A percentile compares a stretch with the other conserved stretches of the same genome.
phyloP scores from a whole-genome alignment of 2,329 filamentous ascomycete genomes.

The Cryphonectria japonica region DNA sequence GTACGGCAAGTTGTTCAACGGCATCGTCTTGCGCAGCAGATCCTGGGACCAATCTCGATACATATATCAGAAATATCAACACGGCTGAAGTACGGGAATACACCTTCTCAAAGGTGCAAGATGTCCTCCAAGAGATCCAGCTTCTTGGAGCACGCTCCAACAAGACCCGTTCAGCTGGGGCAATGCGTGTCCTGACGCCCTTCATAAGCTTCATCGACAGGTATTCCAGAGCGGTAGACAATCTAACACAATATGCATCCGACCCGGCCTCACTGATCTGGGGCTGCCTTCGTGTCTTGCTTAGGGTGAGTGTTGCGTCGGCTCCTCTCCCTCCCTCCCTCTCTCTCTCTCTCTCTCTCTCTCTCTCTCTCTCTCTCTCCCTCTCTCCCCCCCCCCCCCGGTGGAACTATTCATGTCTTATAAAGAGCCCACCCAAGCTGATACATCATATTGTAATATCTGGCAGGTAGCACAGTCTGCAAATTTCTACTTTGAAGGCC shows the following conservation, averaged over 20 bases:
- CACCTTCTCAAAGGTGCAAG: constrained; percentile 1
- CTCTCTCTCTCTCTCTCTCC: background rate
- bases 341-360: background rate
- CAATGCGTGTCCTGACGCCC: background rate
- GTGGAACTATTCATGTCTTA: background rate
- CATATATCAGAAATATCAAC: background rate
- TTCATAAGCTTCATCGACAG: constrained; percentile 7
- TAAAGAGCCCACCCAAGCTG: background rate
- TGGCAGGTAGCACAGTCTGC: constrained; percentile 2
- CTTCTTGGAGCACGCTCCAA: background rate
- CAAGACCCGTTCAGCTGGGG: background rate
- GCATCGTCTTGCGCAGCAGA: too few species aligned
- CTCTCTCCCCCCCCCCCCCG: too few species aligned
- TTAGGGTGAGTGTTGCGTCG: background rate
- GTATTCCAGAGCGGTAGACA: constrained; percentile 1
- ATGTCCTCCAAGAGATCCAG: constrained; percentile 8
- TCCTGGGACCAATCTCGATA: background rate
- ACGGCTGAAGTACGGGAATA: background rate
- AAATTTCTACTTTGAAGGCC: background rate
- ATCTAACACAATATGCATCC: background rate
- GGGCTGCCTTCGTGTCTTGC: constrained; percentile 1
- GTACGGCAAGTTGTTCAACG: too few species aligned
- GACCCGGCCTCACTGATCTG: constrained; percentile 1
- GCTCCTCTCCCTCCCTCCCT: background rate
- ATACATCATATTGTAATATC: background rate